phyloP scores from a whole-genome alignment of 2,329 filamentous ascomycete genomes.

The Aspergillus alliaceus region DNA sequence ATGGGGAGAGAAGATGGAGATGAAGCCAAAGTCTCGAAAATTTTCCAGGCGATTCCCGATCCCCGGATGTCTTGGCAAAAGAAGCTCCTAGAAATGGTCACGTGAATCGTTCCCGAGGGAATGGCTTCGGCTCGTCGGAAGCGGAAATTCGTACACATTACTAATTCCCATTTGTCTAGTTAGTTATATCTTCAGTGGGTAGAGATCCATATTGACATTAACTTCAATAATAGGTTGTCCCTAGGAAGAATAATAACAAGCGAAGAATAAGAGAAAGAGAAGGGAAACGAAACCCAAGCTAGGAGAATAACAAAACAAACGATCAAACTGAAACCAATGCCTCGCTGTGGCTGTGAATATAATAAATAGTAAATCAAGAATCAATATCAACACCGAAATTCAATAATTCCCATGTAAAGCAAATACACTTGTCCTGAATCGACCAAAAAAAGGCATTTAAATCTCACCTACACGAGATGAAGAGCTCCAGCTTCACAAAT shows the following conservation, averaged over 20 bases:
- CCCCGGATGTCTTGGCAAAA: conserved; percentile 44
- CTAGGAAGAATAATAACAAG: no score
- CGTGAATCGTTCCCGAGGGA: conserved; percentile 33
- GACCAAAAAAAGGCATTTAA: background rate
- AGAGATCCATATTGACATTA: background rate
- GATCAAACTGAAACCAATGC: no score
- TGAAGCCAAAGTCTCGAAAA: conserved; percentile 43
- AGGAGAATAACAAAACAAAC: background rate
- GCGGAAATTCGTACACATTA: background rate
- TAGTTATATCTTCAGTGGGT: no score
- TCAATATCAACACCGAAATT: background rate
- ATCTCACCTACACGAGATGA: background rate
- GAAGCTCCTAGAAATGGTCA: conserved; percentile 44
- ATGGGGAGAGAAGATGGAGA: conserved; percentile 28
- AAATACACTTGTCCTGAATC: no score
- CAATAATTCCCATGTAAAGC: background rate
- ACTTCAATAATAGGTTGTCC: no score
- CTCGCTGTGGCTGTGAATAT: no score
- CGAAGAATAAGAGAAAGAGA: background rate
- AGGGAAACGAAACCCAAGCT: background rate
- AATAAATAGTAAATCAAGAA: background rate
- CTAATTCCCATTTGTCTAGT: background rate
- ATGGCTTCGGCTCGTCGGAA: conserved; percentile 25
- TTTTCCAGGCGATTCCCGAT: conserved; percentile 42
- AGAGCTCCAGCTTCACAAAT: background rate